Percentiles rank a stretch among this genome's conserved stretches.
phyloP scores from a whole-genome alignment of 2,329 filamentous ascomycete genomes.

The Zymoseptoria brevis region DNA sequence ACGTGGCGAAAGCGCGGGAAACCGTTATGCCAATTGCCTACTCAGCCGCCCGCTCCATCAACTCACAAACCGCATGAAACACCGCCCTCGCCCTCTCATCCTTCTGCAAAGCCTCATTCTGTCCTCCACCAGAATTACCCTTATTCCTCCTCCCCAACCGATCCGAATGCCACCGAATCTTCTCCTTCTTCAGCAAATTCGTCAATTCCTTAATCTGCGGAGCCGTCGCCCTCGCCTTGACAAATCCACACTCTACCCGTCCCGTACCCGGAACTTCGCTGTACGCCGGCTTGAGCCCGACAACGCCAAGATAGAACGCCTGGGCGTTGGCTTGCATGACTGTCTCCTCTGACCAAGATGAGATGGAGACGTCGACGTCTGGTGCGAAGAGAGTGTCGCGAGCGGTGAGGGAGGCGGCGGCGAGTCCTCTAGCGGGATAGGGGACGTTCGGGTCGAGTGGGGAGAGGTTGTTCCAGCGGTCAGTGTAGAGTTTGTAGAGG shows the following conservation, averaged over 20 bases:
- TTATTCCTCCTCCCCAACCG: slow-evolving; percentile 24
- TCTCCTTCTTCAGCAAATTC: slow-evolving; percentile 28
- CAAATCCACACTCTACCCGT: slow-evolving; percentile 20
- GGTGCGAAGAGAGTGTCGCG: slow-evolving; percentile 23
- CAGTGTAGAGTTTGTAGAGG: slow-evolving; percentile 23
- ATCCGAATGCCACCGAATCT: slow-evolving; percentile 28
- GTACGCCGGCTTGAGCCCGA: slow-evolving; percentile 20
- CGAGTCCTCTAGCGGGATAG: slow-evolving; percentile 25
- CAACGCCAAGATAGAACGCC: slow-evolving; percentile 25
- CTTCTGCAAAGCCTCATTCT: slow-evolving; percentile 23
- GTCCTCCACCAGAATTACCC: slow-evolving; percentile 4
- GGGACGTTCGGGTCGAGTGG: slow-evolving; percentile 22
- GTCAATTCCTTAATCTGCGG: slow-evolving; percentile 20
- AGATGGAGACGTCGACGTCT: slow-evolving; percentile 10
- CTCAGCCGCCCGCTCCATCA: slow-evolving; percentile 21
- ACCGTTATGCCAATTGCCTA: not conserved
- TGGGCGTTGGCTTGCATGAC: slow-evolving; percentile 28
- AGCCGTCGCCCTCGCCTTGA: slow-evolving; percentile 13
- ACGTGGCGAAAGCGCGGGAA: not conserved
- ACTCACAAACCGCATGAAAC: slow-evolving; percentile 28
- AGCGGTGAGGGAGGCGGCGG: slow-evolving; percentile 17
- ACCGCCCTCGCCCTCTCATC: slow-evolving; percentile 26
- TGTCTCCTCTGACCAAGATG: slow-evolving; percentile 26
- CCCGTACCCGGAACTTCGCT: slow-evolving; percentile 16
- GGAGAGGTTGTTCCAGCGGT: slow-evolving; percentile 22